Evolutionary conservation across 176 grass and related monocot species (phyloP), one percentile per base, ranked within the genome.

Genomic region (Puya raimondii): DNA sequence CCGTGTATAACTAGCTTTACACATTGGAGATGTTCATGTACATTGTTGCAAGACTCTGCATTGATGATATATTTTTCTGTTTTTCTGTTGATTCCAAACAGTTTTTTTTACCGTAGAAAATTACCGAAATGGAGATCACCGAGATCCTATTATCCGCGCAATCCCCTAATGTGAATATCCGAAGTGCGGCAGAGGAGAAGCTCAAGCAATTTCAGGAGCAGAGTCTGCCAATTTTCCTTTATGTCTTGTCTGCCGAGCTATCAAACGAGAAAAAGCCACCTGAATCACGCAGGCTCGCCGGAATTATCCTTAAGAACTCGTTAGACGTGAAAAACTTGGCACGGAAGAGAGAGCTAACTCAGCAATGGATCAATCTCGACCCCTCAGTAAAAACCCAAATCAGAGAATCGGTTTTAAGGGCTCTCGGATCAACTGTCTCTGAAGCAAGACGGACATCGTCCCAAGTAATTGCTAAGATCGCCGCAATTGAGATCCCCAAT

Each of bases 171-270:
- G 71, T 71, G 1, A 52, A 67, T 1, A 77, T 75, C 58, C 80
- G 91, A 76, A 94, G 86, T 68, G 83, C 81, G 61, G 86, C 91
- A 47, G 91, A 94, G 84, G 86, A 94, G 80, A 89, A 61, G 54
- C 83, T 94, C 47, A 94, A 86, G 80, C 86, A 89, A 63, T 86
- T 94, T 68, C 91, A 94, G 82, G 91, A 94, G 54, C 86, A 94
- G 84, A 94, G 84, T 65, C 86, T 94, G 9, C 74, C 91, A 59
- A 61, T 80, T 65, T 94, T 89, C 26, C 70, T 89, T 74, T 75
- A 87, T 17, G 86, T 86, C 14, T 86, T 94, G 33, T 89, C 86
- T 22, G 64, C 1, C 8, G 91, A 94, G 69, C 68, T 94, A 72
- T 76, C 91, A 51, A 89, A 76, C 65, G 75, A 94, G 11, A 83